Evolutionary conservation across 306 rosid species (phyloP).

Genomic region (barrel medic (Medicago truncatula)): DNA sequence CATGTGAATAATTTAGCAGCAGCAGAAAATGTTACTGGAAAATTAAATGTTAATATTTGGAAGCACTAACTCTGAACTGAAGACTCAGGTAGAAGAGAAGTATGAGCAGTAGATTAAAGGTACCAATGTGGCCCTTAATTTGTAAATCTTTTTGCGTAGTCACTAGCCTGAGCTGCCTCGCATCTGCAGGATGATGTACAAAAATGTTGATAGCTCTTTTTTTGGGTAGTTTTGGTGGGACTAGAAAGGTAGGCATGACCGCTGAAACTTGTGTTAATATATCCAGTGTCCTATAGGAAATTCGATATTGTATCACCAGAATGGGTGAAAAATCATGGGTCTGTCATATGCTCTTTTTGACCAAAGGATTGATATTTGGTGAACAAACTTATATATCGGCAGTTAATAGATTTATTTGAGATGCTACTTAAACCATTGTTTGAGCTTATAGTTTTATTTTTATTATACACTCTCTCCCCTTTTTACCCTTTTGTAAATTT

Average conservation of each 20-base stretch:
- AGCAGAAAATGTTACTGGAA: conserved; percentile 11
- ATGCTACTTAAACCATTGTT: background rate
- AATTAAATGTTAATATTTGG: conserved; percentile 31
- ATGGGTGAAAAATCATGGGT: background rate
- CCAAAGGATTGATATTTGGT: background rate
- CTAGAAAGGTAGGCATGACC: background rate
- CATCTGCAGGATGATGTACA: conserved; percentile 4
- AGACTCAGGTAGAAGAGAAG: conserved; percentile 19
- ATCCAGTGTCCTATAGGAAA: background rate
- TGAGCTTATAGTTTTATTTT: background rate
- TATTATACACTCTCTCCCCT: background rate
- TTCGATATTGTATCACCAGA: background rate
- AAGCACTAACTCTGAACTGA: background rate
- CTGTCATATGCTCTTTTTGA: background rate
- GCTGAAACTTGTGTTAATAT: conserved; percentile 31
- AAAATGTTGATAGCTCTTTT: background rate
- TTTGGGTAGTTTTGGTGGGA: conserved; percentile 24
- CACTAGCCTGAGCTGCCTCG: background rate
- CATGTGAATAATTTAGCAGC: conserved; percentile 41
- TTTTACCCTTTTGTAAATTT: background rate
- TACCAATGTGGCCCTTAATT: conserved; percentile 40
- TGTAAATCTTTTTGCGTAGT: conserved; percentile 7
- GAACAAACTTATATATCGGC: background rate
- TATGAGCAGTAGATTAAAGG: conserved; percentile 1
- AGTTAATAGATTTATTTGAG: background rate